phyloP scores from a whole-genome alignment of 176 grass and related monocot species.

The Oryza meridionalis region DNA sequence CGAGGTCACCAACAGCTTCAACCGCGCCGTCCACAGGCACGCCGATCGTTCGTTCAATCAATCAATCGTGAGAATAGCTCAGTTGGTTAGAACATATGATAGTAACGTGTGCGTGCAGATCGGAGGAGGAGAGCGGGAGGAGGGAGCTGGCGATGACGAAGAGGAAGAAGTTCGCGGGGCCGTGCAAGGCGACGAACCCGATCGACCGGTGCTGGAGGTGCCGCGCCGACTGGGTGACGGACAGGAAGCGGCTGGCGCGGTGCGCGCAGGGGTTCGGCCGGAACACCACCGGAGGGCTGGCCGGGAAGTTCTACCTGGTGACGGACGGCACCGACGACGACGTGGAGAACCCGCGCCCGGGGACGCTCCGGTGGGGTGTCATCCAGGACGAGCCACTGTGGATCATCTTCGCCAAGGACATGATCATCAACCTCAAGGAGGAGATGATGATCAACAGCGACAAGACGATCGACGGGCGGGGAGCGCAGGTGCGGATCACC shows the following conservation, averaged over 20 bases:
- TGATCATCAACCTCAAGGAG: conserved; percentile 80
- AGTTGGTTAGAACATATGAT: too few relatives aligned
- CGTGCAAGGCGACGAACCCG: conserved; percentile 77
- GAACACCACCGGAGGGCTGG: conserved; percentile 62
- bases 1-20: conserved; percentile 41
- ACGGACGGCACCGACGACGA: conserved; percentile 66
- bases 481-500: conserved; percentile 67
- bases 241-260: conserved; percentile 64
- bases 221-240: conserved; percentile 64
- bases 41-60: background rate
- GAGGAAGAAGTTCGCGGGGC: conserved; percentile 36
- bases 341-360: conserved; percentile 53
- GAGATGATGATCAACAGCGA: conserved; percentile 70
- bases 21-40: conserved; percentile 62
- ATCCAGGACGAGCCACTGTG: conserved; percentile 76
- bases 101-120: conserved; percentile 5
- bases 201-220: conserved; percentile 96
- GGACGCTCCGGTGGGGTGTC: conserved; percentile 75
- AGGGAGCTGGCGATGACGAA: conserved; percentile 44
- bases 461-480: conserved; percentile 85
- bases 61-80: too few relatives aligned
- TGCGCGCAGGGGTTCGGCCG: conserved; percentile 83
- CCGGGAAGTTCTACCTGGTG: conserved; percentile 74
- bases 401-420: conserved; percentile 70
- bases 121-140: conserved; percentile 27